A percentile compares a stretch with the other conserved stretches of the same genome.
phyloP scores from a whole-genome alignment of 1,284 basidiomycete genomes.

The Ganoderma leucocontextum region DNA sequence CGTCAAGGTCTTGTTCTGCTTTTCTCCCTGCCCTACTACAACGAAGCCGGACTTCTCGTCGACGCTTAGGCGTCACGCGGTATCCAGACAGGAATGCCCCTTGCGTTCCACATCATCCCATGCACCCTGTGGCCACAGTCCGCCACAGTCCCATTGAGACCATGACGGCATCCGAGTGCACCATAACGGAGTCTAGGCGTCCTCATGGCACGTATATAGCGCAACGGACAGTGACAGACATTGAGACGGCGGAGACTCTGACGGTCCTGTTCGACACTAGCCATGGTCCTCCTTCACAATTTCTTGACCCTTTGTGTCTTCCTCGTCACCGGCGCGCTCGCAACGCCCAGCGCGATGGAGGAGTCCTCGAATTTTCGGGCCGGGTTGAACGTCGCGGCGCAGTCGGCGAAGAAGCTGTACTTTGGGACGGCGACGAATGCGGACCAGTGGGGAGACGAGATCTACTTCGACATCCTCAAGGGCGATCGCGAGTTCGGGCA shows the following conservation, averaged over 20 bases:
- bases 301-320: not conserved
- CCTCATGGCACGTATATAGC: not conserved
- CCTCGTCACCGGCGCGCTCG: not conserved
- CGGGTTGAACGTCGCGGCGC: slow-evolving; percentile 50
- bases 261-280: not conserved
- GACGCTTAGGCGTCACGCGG: not conserved
- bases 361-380: not conserved
- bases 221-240: not conserved
- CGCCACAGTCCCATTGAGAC: not conserved
- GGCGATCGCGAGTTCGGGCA: slow-evolving; percentile 56
- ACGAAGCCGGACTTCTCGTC: not conserved
- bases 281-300: not conserved
- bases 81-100: not conserved
- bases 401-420: slow-evolving; percentile 60
- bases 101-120: not conserved
- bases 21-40: not conserved
- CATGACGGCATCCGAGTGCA: not conserved
- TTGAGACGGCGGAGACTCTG: not conserved
- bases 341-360: not conserved
- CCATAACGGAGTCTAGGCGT: not conserved
- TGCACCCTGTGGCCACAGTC: not conserved
- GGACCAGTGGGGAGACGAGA: slow-evolving; percentile 54
- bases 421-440: slow-evolving; percentile 73
- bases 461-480: slow-evolving; percentile 53
- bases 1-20: not conserved